Conservation (phyloP, 495 filamentous ascomycete genomes). For the Thozetella sp. region DNA sequence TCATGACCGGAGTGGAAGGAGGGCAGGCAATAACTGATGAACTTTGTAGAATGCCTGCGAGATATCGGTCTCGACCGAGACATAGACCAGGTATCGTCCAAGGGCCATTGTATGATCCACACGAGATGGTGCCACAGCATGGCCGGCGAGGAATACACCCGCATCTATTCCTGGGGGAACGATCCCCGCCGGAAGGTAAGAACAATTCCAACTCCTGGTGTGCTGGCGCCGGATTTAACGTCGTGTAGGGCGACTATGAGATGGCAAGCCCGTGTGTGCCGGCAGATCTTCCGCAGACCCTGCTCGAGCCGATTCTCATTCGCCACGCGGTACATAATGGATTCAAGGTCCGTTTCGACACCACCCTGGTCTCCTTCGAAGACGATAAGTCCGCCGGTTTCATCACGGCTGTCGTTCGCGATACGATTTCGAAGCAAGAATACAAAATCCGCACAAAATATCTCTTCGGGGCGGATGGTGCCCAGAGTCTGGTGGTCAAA, state of each 20-base stretch:
- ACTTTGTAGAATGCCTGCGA: conserved; percentile 44
- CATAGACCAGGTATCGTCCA: conserved; percentile 24
- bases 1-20: neutral
- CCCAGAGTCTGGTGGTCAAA: conserved; percentile 39
- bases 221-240: neutral
- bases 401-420: conserved; percentile 35
- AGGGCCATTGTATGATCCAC: conserved; percentile 37
- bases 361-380: conserved; percentile 26
- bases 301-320: conserved; percentile 49
- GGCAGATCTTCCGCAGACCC: conserved; percentile 44
- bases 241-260: conserved; percentile 49
- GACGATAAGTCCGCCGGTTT: conserved; percentile 12
- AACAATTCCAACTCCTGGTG: neutral
- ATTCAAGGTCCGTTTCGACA: conserved; percentile 37
- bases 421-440: conserved; percentile 32
- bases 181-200: conserved; percentile 38
- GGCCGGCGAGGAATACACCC: conserved; percentile 51
- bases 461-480: conserved; percentile 57
- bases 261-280: conserved; percentile 40
- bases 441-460: conserved; percentile 50
- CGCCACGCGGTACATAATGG: conserved; percentile 35
- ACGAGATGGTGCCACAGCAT: conserved; percentile 52
- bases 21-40: conserved; percentile 10
- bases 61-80: conserved; percentile 50
- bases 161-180: conserved; percentile 49